Evolutionary conservation across 108 stramenopile genomes (phyloP).

Genomic region (Cyclostephanos invisitatus): DNA sequence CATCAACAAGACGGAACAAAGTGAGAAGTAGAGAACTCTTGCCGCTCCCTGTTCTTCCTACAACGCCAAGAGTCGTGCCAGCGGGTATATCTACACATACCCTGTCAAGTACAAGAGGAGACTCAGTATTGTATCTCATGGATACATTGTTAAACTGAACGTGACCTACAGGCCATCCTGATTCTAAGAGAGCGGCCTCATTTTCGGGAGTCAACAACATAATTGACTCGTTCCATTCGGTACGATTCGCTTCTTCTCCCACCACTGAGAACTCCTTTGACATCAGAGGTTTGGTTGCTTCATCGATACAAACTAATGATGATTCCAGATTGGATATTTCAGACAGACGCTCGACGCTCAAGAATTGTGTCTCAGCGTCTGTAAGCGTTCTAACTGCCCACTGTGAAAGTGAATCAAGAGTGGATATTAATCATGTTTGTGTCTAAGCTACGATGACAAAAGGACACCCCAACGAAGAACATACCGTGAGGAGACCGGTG

Average conservation of each 20-base stretch:
- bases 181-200: conserved; percentile 11
- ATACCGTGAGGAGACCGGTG: conserved; percentile 70
- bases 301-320: conserved; percentile 1
- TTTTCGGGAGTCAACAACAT: background rate
- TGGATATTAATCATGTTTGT: background rate
- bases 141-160: conserved; percentile 72
- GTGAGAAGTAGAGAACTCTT: conserved; percentile 87
- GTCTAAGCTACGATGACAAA: background rate
- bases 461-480: background rate
- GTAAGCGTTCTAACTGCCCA: conserved; percentile 46
- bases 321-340: conserved; percentile 64
- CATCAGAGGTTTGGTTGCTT: background rate
- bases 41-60: conserved; percentile 75
- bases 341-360: conserved; percentile 64
- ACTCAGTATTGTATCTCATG: conserved; percentile 68
- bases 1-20: conserved; percentile 85
- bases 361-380: conserved; percentile 67
- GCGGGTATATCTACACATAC: conserved; percentile 58
- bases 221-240: background rate
- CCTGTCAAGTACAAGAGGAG: conserved; percentile 64
- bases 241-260: background rate
- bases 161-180: conserved; percentile 76
- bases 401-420: background rate
- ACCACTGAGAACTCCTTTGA: conserved; percentile 1
- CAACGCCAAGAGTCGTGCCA: conserved; percentile 74